Evolutionary conservation across 805 yeast genomes (phyloP).

Genomic region (Barnettozyma sucrosica): DNA sequence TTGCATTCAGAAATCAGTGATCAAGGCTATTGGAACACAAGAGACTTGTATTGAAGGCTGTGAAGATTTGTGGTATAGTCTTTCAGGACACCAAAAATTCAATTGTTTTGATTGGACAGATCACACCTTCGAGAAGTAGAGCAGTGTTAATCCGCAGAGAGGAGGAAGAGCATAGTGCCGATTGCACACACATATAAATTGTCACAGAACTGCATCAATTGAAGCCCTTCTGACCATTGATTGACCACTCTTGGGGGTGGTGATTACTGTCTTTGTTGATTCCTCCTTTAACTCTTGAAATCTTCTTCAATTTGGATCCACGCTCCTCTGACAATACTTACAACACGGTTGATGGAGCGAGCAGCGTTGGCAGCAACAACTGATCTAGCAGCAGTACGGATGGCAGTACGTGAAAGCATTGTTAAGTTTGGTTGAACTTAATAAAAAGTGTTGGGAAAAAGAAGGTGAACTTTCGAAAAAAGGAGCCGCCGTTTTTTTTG

Average conservation of each 20-base stretch:
- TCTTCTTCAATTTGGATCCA: not conserved
- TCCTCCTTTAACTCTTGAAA: not conserved
- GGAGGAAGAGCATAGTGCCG: not conserved
- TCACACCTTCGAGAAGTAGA: not conserved
- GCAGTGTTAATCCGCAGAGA: not conserved
- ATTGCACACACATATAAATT: not conserved
- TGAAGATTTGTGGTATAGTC: not conserved
- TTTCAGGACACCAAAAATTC: not conserved
- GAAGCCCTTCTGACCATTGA: not conserved
- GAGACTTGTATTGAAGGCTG: not conserved
- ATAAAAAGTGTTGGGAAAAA: slow-evolving; percentile 11
- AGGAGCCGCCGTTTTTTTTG: slow-evolving; percentile 16
- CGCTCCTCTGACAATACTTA: slow-evolving; percentile 28
- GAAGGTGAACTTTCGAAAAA: slow-evolving; percentile 17
- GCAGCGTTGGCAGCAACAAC: slow-evolving; percentile 54
- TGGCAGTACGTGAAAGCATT: slow-evolving; percentile 84
- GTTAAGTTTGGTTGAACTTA: slow-evolving; percentile 10
- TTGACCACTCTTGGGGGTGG: not conserved
- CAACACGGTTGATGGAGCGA: slow-evolving; percentile 31
- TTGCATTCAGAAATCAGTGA: not conserved
- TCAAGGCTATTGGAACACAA: not conserved
- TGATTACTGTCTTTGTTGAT: not conserved
- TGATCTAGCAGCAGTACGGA: slow-evolving; percentile 81
- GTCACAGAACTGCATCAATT: not conserved
- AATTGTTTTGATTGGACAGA: slow-evolving; percentile 1